Evolutionary conservation across 768 basidiomycete genomes (phyloP), one percentile per base, ranked within the genome.

Genomic region (Russula brevipes): DNA sequence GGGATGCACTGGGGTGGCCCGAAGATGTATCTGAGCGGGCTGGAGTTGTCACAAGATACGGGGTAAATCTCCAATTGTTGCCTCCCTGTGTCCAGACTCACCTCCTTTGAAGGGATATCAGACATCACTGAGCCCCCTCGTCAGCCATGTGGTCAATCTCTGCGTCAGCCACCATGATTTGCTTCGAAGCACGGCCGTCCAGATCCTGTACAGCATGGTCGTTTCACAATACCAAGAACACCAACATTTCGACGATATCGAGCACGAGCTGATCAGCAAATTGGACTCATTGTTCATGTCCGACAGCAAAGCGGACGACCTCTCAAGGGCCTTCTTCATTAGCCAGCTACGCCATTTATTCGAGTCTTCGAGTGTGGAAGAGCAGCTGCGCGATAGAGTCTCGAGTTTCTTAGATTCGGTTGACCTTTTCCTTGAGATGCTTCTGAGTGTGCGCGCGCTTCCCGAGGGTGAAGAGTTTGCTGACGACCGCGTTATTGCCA

Each of bases 131-230:
- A 88, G 86, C 69, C 79, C 89, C 17, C 82, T 97, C 24, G 91
- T 96, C 35, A 94, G 92, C 47, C 86, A 89, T 59, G 88, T 97
- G 54, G 88, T 98, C 59, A 89, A 92, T 67, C 79, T 98, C 16
- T 98, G 96, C 72, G 79, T 98, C 57, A 97, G 94, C 65, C 92
- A 95, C 69, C 95, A 98, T 71, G 96, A 98, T 71, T 86, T 88
- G 70, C 81, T 97, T 45, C 85, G 95, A 67, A 91, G 83, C 71
- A 90, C 89, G 66, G 95, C 94, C 0, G 93, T 96, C 24, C 86
- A 91, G 69, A 94, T 98, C 60, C 82, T 98, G 24, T 96, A 89
- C 75, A 91, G 88, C 70, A 97, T 98, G 94, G 94, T 98, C 64
- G 84, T 95, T 52, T 88, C 91, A 2, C 91, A 96, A 72, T 94